These are phyloP conservation scores for Sinapis alba DNA, from an alignment of 441 rosid species.

Conservation along the genomic window DNA sequence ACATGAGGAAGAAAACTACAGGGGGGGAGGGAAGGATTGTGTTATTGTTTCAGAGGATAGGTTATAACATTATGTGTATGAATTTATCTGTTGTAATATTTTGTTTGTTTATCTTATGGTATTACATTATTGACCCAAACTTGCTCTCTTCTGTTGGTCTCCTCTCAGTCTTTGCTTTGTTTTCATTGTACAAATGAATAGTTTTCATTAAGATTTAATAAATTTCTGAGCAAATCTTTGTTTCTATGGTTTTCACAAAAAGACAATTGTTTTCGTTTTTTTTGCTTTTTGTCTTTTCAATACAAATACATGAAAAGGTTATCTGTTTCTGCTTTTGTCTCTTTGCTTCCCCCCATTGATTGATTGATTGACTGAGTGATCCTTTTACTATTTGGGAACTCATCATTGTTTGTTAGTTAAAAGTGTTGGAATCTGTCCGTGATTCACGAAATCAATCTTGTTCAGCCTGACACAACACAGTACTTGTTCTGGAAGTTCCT, in stretches of 20 bases:
- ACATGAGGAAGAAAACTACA: slow-evolving; percentile 19
- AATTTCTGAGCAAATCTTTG: slow-evolving; percentile 14
- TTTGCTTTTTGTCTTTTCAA: slow-evolving; percentile 8
- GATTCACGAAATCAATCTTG: slow-evolving; percentile 74
- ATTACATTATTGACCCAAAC: neutral
- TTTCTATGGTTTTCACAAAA: slow-evolving; percentile 13
- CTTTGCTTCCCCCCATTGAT: neutral
- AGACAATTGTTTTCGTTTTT: neutral
- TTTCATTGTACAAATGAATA: slow-evolving; percentile 16
- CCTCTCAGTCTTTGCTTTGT: neutral
- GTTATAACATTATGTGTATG: slow-evolving; percentile 21
- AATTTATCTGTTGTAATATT: slow-evolving; percentile 30
- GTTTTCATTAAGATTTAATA: neutral
- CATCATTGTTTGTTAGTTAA: slow-evolving; percentile 46
- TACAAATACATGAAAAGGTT: slow-evolving; percentile 29
- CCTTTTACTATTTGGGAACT: neutral
- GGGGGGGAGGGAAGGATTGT: neutral
- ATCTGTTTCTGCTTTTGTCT: slow-evolving; percentile 14
- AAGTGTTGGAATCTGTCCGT: slow-evolving; percentile 77
- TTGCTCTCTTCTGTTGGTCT: neutral
- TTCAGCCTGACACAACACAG: slow-evolving; percentile 74
- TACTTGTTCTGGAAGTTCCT: slow-evolving; percentile 87
- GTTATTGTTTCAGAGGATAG: slow-evolving; percentile 33
- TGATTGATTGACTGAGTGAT: neutral
- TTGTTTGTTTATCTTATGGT: slow-evolving; percentile 8